Base-by-base conservation (phyloP, 1,139 yeast species). In the Blastobotrys malaysiensis region DNA sequence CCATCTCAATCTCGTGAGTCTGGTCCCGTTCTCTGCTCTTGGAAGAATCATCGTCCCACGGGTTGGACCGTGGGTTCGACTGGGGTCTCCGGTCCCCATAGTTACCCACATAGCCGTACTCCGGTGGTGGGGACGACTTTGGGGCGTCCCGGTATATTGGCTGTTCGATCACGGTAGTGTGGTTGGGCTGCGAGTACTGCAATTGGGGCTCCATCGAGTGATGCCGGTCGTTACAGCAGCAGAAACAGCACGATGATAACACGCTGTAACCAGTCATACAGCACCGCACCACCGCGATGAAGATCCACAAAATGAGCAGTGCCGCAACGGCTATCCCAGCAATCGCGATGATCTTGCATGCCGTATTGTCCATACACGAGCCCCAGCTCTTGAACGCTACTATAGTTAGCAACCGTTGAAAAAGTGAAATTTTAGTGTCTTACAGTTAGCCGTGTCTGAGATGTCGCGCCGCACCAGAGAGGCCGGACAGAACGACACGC, bases 321-420 rank as follows among this genome's bases (percentile, higher is more conserved):
- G 67, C 74, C 0, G 83, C 93, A 11, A 88, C 63, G 0, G 77
- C 81, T 1, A 87, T 84, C 5, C 86, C 83, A n/a, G 86, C 86
- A 50, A 88, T 87, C 9, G 88, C 91, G 18, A 85, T 80, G 58
- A 86, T 80, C 66, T 87, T 87, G 70, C 96, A 88, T 44, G 83
- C 76, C 44, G 73, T 81, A 68, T 86, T 84, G 63, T 78, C 83
- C 95, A 86, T 86, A 71, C 96, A 88, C 2, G 87, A 80, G 65
- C 84, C 81, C 95, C 95, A 88, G 48, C 71, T 65, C 63, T 74
- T 80, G 73, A 86, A 85, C 1, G 88, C 65, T 51, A 31, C 16
- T 16, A 7, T 20, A n/a, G 46, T 46, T 46, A 20, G 18, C 9
- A 4, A 14, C 24, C 39, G 39, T 31, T n/a, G 14, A 22, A 9